Evolutionary conservation across 2,329 filamentous ascomycete genomes (phyloP).

Genomic region (Aaosphaeria pasadenensis): DNA sequence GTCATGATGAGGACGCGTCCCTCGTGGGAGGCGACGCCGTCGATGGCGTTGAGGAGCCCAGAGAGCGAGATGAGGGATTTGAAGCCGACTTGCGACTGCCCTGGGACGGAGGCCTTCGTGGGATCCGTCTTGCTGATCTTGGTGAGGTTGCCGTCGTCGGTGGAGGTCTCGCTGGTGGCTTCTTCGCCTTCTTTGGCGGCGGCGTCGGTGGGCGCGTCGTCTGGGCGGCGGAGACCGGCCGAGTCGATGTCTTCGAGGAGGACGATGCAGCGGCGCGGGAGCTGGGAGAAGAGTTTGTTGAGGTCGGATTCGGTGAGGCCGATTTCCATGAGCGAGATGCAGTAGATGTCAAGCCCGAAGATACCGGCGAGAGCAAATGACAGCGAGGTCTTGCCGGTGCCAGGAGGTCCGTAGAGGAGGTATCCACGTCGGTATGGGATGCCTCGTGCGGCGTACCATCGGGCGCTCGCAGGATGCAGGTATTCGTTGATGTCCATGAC

Average conservation of each 20-base stretch:
- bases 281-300: conserved; percentile 41
- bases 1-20: conserved; percentile 80
- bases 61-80: conserved; percentile 66
- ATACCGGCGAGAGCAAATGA: conserved; percentile 44
- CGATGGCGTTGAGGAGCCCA: conserved; percentile 78
- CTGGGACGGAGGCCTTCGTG: conserved; percentile 5
- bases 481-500: conserved; percentile 76
- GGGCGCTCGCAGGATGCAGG: conserved; percentile 64
- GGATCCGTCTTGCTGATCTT: conserved; percentile 13
- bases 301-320: conserved; percentile 68
- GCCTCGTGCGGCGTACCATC: conserved; percentile 82
- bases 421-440: conserved; percentile 86
- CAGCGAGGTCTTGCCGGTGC: conserved; percentile 68
- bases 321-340: conserved; percentile 58
- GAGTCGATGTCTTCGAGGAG: conserved; percentile 49
- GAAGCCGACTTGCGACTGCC: conserved; percentile 7
- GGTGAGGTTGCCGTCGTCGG: conserved; percentile 8
- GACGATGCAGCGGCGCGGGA: conserved; percentile 46
- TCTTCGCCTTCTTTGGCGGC: conserved; percentile 8
- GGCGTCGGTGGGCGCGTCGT: conserved; percentile 12
- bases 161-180: conserved; percentile 6
- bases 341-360: conserved; percentile 47
- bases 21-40: conserved; percentile 77
- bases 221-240: conserved; percentile 42
- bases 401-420: conserved; percentile 75